Base-by-base conservation (phyloP, 2,329 filamentous ascomycete species). In the Colletotrichum sp. region DNA sequence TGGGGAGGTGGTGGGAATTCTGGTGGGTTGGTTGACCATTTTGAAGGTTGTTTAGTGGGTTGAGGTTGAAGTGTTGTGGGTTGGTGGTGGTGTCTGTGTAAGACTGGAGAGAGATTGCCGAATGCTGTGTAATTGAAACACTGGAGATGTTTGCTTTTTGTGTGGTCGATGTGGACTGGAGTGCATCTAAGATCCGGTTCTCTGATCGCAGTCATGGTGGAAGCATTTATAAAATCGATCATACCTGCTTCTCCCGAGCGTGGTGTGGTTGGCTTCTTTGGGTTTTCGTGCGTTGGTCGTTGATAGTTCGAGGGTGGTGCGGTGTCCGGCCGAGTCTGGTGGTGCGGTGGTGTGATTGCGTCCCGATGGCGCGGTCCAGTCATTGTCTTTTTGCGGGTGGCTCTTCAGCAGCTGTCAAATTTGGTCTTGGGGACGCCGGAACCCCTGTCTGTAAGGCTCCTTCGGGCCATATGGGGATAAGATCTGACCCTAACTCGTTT, bases 11-110 rank as follows among this genome's bases (percentile, higher is more conserved):
- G 71, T 18, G 36, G 74, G 62, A 44, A 76, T 64, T 69, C 71
- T 75, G 71, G 44, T 59, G n/a, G 60, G 70, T 28, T 76, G 74
- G 71, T 63, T 75, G 71, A 70, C 74, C 74, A 76, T 76, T 62
- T 32, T 71, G 21, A 57, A 34, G 10, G 44, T 66, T 76, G 49
- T 39, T 72, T 16, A 13, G 59, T 49, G 57, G 59, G 28, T 69
- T 49, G 36, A 24, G 8, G 34, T 68, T 39, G 70, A 44, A 30
- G 39, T 9, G 26, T 32, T 39, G 64, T 60, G 52, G 30, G 30
- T 69, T 55, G 49, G 24, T 9, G 18, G 30, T 34, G 39, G 44
- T 60, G 44, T 66, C 44, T 60, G 24, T 66, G n/a, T 57, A 60
- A 59, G 44, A 59, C 49, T 21, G 15, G 30, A 15, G 34, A 28